These are phyloP conservation scores for Mitragyna speciosa DNA, from an alignment of 257 asterid species.

Conservation along the genomic window DNA sequence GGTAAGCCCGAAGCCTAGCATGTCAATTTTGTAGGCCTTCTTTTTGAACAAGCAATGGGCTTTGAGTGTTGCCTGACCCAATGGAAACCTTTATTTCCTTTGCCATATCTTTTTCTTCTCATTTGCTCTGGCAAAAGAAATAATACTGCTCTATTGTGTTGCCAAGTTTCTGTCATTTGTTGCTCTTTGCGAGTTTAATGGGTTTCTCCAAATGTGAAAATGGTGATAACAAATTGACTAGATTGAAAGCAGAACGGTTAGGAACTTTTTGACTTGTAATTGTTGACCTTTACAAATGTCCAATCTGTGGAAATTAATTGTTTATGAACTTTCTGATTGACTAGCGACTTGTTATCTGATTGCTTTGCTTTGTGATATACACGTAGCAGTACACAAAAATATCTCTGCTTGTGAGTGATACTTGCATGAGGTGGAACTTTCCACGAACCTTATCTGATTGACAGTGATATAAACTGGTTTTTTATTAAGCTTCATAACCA, in stretches of 20 bases:
- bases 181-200: background rate
- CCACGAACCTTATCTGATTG: background rate
- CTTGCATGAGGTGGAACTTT: background rate
- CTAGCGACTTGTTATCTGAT: background rate
- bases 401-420: background rate
- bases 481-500: background rate
- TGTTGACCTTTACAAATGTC: background rate
- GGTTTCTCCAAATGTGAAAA: background rate
- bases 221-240: background rate
- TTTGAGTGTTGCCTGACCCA: background rate
- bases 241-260: background rate
- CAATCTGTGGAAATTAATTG: no score
- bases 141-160: background rate
- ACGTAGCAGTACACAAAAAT: background rate
- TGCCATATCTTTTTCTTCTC: background rate
- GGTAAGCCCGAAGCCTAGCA: conserved; percentile 53
- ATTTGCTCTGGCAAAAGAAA: background rate
- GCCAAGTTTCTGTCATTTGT: background rate
- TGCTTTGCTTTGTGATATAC: background rate
- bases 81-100: background rate
- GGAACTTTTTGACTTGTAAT: background rate
- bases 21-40: conserved; percentile 10
- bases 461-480: background rate
- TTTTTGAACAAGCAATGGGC: background rate
- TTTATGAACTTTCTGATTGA: background rate